Evolutionary conservation across 768 basidiomycete genomes (phyloP).

Genomic region (Agaricus blazei): DNA sequence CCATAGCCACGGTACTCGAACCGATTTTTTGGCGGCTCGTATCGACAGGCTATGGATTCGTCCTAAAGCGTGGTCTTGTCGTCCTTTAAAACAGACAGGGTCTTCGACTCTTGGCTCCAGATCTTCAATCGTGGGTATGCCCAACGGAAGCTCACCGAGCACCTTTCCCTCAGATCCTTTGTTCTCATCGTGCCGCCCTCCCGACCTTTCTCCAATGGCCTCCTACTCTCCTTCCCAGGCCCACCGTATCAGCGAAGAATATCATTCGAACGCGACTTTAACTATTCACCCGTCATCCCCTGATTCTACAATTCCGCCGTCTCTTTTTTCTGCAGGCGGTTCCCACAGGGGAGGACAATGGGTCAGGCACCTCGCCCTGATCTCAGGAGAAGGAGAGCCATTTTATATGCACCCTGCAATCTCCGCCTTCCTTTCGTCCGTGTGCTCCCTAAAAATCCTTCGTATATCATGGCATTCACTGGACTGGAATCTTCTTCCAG

Average conservation of each 20-base stretch:
- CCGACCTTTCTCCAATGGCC: background rate
- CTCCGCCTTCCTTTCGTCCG: background rate
- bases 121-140: too few relatives aligned
- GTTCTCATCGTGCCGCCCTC: background rate
- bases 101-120: too few relatives aligned
- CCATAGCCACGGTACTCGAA: background rate
- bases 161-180: background rate
- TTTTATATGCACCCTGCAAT: slow-evolving; percentile 1
- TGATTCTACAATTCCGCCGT: background rate
- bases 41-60: too few relatives aligned
- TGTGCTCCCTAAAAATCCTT: background rate
- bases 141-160: background rate
- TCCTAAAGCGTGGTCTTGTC: too few relatives aligned
- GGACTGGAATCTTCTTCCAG: background rate
- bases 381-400: background rate
- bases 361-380: background rate
- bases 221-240: background rate
- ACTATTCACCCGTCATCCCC: slow-evolving; percentile 3
- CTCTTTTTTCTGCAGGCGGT: background rate
- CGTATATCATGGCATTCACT: slow-evolving; percentile 5
- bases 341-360: background rate
- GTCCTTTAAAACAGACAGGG: too few relatives aligned
- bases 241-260: background rate
- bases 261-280: background rate
- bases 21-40: too few relatives aligned